A percentile compares a stretch with the other conserved stretches of the same genome.
Conservation (phyloP, 345 rosid species). For the Eucalyptus lansdowneana region DNA sequence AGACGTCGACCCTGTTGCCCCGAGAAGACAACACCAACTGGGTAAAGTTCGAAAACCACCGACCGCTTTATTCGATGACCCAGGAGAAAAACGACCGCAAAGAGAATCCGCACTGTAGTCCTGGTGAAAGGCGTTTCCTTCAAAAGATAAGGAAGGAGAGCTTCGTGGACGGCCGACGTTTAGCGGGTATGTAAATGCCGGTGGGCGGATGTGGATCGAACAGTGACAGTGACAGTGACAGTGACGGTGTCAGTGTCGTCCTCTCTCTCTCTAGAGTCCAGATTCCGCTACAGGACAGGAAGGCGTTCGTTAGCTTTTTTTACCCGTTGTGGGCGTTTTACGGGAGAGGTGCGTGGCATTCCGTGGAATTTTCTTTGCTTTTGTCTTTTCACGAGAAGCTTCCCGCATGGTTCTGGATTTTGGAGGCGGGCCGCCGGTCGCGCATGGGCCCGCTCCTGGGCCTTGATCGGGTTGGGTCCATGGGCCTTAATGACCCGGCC, state of each 20-base stretch:
- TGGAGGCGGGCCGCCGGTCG: background rate
- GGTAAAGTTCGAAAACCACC: background rate
- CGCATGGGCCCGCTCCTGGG: background rate
- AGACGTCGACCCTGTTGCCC: background rate
- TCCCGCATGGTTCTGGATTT: background rate
- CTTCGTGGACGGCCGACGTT: accelerated
- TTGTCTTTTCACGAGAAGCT: background rate
- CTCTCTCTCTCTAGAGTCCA: background rate
- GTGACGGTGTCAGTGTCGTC: too few species aligned
- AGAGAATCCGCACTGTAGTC: background rate
- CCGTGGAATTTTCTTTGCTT: background rate
- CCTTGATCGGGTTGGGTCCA: background rate
- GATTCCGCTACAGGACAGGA: background rate
- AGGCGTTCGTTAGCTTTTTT: background rate
- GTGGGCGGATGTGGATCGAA: background rate
- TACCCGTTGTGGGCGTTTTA: too few species aligned
- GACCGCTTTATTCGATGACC: background rate
- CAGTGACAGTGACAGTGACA: background rate
- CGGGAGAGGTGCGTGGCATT: background rate
- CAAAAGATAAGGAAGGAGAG: background rate
- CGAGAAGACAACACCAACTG: background rate
- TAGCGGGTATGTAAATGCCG: background rate
- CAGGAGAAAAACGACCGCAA: background rate
- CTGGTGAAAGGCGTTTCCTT: background rate
- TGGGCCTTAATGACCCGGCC: background rate